A percentile compares a stretch with the other conserved stretches of the same genome.
Evolutionary conservation across 345 rosid species (phyloP).

Genomic region (Hibiscus syriacus): DNA sequence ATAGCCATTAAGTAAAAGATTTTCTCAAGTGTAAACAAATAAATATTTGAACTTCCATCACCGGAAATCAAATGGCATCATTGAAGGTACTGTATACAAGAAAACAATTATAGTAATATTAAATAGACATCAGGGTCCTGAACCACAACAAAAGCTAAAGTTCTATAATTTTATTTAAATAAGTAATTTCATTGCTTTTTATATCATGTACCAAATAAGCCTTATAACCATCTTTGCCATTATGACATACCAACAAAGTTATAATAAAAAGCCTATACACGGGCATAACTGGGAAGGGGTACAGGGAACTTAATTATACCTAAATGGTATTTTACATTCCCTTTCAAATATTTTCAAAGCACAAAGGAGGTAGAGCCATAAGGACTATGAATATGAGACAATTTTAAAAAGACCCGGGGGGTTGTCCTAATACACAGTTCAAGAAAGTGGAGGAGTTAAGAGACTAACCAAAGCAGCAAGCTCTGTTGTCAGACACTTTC

Average conservation of each 20-base stretch:
- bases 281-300: too few species aligned
- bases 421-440: neutral
- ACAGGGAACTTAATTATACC: neutral
- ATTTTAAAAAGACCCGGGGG: too few species aligned
- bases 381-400: neutral
- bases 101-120: too few species aligned
- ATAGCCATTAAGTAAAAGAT: neutral
- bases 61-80: neutral
- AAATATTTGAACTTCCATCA: neutral
- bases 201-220: neutral
- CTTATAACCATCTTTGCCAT: neutral
- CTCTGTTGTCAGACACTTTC: too few species aligned
- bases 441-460: constrained; percentile 3
- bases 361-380: too few species aligned
- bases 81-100: too few species aligned
- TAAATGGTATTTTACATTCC: too few species aligned
- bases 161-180: too few species aligned
- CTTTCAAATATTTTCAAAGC: too few species aligned
- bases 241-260: neutral
- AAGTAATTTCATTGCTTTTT: neutral
- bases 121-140: too few species aligned
- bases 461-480: constrained; percentile 82
- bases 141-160: too few species aligned
- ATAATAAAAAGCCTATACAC: neutral
- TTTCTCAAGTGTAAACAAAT: neutral